Conservation (phyloP, 2,329 filamentous ascomycete species). For the Ophiostoma sp. region DNA sequence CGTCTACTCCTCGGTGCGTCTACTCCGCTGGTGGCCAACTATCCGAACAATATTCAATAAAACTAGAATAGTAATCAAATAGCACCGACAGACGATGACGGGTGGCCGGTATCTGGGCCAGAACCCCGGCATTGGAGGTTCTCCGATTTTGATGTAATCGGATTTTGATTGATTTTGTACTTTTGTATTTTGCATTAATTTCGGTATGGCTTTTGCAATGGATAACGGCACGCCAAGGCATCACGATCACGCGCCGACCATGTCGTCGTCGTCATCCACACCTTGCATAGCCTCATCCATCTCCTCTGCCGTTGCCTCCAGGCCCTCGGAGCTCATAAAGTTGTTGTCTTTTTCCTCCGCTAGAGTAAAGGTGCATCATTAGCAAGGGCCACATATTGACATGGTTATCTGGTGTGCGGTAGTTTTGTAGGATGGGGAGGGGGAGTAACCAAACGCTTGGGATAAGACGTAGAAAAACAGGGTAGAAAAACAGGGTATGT, state of each 20-base stretch:
- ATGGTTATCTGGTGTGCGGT: background rate
- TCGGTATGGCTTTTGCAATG: background rate
- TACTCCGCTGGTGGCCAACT: background rate
- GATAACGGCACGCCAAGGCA: background rate
- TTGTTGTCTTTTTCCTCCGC: constrained; percentile 63
- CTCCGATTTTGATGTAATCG: no score
- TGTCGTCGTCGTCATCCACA: constrained; percentile 16
- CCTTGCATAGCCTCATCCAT: constrained; percentile 48
- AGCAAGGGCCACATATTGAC: constrained; percentile 10
- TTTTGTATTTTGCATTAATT: background rate
- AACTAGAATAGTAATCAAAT: background rate
- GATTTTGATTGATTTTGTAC: background rate
- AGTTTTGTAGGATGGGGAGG: background rate
- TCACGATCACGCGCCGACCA: background rate
- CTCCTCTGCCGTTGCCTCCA: constrained; percentile 60
- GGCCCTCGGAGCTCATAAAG: constrained; percentile 60
- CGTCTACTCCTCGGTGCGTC: background rate
- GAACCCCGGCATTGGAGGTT: no score
- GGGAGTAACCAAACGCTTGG: background rate
- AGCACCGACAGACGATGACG: background rate
- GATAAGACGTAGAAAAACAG: background rate
- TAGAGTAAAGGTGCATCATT: constrained; percentile 31
- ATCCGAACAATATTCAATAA: background rate
- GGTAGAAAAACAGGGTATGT: background rate
- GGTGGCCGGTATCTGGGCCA: background rate